phyloP scores from a whole-genome alignment of 352 stramenopile species.

The Blastocystis sp. region DNA sequence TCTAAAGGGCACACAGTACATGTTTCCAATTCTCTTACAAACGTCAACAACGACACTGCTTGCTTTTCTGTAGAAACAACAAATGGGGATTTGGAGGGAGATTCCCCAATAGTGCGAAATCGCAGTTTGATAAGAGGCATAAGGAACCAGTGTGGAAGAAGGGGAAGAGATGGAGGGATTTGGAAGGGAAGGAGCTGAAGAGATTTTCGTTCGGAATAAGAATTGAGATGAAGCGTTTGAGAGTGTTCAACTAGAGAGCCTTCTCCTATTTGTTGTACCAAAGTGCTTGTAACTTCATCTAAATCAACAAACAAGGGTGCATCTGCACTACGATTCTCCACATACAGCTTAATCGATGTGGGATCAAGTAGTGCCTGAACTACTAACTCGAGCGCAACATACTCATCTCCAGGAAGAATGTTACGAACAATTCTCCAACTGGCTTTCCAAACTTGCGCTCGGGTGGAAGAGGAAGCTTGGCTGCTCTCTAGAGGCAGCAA shows the following conservation, averaged over 20 bases:
- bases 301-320: not conserved
- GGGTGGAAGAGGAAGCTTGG: not conserved
- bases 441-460: not conserved
- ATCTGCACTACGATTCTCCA: not conserved
- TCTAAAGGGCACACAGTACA: not conserved
- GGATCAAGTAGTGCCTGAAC: constrained; percentile 3
- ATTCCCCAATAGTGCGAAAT: not conserved
- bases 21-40: constrained; percentile 11
- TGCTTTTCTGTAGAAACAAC: not conserved
- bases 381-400: not conserved
- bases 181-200: not conserved
- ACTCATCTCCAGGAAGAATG: constrained; percentile 27
- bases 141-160: constrained; percentile 28
- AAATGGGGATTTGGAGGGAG: not conserved
- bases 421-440: not conserved
- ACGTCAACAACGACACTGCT: not conserved
- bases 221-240: not conserved
- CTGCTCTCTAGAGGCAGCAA: not conserved
- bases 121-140: constrained; percentile 13
- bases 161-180: not conserved
- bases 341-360: not conserved
- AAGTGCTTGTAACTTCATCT: not conserved
- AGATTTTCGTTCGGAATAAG: not conserved
- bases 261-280: constrained; percentile 18
- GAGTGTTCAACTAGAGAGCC: not conserved